A percentile compares a stretch with the other conserved stretches of the same genome.
Evolutionary conservation across 2,329 filamentous ascomycete genomes (phyloP).

Genomic region (Davidsoniella eucalypti): DNA sequence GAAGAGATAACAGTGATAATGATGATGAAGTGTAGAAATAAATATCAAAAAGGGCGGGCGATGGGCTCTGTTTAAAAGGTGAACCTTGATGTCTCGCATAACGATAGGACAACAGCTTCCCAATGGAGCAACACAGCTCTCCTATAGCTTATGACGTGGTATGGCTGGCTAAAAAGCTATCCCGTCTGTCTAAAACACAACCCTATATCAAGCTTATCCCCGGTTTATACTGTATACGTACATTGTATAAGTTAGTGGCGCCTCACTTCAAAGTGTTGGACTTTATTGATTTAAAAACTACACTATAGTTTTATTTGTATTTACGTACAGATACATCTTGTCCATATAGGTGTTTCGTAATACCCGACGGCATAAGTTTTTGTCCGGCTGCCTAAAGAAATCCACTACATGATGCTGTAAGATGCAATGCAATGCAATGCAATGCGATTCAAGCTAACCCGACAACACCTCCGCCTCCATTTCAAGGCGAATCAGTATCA

Average conservation of each 20-base stretch:
- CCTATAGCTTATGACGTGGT: constrained; percentile 1
- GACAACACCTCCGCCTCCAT: not conserved
- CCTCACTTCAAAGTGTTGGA: no score
- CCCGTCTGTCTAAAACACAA: not conserved
- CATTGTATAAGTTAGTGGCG: not conserved
- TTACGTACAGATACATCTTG: not conserved
- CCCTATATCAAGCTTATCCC: not conserved
- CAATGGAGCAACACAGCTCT: not conserved
- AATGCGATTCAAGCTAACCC: not conserved
- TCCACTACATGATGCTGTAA: not conserved
- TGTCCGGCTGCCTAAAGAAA: no score
- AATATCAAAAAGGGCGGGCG: no score
- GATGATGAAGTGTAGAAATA: no score
- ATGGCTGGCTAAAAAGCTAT: not conserved
- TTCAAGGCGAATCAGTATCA: not conserved
- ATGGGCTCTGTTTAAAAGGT: no score
- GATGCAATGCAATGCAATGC: not conserved
- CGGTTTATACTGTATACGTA: not conserved
- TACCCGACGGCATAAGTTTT: no score
- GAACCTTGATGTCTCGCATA: not conserved
- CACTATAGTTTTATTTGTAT: not conserved
- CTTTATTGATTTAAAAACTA: no score
- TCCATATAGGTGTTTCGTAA: no score
- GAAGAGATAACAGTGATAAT: no score
- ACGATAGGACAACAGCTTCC: not conserved